Evolutionary conservation across 495 filamentous ascomycete genomes (phyloP).

Genomic region (Hyphodiscus hymeniophilus): DNA sequence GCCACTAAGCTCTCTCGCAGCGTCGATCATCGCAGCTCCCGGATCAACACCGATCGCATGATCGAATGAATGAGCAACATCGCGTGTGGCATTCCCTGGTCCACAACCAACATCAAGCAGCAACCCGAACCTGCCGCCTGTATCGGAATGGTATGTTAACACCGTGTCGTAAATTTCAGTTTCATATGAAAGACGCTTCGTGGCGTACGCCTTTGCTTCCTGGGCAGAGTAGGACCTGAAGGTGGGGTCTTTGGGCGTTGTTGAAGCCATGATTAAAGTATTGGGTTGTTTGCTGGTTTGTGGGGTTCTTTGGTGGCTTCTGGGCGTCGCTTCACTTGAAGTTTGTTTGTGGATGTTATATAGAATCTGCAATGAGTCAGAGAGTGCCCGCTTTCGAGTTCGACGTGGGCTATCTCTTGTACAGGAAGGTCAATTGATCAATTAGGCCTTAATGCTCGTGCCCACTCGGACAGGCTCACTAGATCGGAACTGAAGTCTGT

Average conservation of each 20-base stretch:
- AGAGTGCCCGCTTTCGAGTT: too few species aligned
- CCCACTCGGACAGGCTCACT: too few species aligned
- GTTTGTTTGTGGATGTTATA: background rate
- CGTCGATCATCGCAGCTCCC: slow-evolving; percentile 43
- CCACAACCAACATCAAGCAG: slow-evolving; percentile 50
- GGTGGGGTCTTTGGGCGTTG: slow-evolving; percentile 22
- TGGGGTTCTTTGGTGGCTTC: background rate
- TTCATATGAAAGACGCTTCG: slow-evolving; percentile 33
- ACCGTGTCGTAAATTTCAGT: slow-evolving; percentile 38
- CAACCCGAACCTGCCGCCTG: slow-evolving; percentile 35
- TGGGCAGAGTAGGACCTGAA: slow-evolving; percentile 36
- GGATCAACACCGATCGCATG: slow-evolving; percentile 51
- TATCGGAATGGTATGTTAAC: slow-evolving; percentile 37
- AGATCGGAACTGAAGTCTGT: too few species aligned
- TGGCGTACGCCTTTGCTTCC: slow-evolving; percentile 38
- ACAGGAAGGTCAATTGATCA: background rate
- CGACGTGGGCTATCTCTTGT: background rate
- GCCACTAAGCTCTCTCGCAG: slow-evolving; percentile 32
- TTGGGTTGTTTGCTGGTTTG: background rate
- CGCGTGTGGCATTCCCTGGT: slow-evolving; percentile 62
- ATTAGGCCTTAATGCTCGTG: background rate
- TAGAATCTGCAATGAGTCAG: background rate
- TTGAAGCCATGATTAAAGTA: background rate
- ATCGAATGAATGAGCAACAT: slow-evolving; percentile 55
- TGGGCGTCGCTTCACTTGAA: background rate